phyloP scores from a whole-genome alignment of 805 yeast species.

The Zygotorulaspora florentina region DNA sequence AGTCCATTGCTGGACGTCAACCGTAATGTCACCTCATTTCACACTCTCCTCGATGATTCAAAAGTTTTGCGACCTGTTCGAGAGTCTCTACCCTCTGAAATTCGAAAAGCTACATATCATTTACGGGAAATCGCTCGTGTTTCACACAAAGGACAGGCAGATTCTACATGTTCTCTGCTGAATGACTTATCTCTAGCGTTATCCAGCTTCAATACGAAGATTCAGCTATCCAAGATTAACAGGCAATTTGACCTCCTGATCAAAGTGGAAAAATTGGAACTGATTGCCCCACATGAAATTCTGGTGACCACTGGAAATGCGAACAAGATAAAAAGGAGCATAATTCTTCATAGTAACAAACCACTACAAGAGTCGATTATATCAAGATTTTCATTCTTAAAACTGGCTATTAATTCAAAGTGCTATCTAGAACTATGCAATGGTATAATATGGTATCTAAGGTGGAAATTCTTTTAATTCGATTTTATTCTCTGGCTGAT shows the following conservation, averaged over 20 bases:
- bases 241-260: slow-evolving; percentile 6
- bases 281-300: slow-evolving; percentile 9
- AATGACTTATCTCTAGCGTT: neutral
- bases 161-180: neutral
- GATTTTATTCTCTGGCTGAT: slow-evolving; percentile 22
- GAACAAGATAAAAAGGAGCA: neutral
- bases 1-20: too few relatives aligned
- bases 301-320: slow-evolving; percentile 6
- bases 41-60: neutral
- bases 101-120: neutral
- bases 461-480: slow-evolving; percentile 21
- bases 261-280: neutral
- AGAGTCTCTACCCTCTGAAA: neutral
- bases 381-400: slow-evolving; percentile 1
- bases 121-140: neutral
- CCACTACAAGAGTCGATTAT: slow-evolving; percentile 1
- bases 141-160: neutral
- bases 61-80: neutral
- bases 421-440: slow-evolving; percentile 15
- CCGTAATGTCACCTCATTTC: neutral
- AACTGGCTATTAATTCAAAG: slow-evolving; percentile 17
- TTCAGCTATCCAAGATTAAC: slow-evolving; percentile 3
- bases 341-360: slow-evolving; percentile 5
- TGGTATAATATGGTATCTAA: slow-evolving; percentile 20
- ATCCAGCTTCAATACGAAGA: slow-evolving; percentile 1